Evolutionary conservation across 495 filamentous ascomycete species (phyloP).

Genomic region (Tirmania nivea): DNA sequence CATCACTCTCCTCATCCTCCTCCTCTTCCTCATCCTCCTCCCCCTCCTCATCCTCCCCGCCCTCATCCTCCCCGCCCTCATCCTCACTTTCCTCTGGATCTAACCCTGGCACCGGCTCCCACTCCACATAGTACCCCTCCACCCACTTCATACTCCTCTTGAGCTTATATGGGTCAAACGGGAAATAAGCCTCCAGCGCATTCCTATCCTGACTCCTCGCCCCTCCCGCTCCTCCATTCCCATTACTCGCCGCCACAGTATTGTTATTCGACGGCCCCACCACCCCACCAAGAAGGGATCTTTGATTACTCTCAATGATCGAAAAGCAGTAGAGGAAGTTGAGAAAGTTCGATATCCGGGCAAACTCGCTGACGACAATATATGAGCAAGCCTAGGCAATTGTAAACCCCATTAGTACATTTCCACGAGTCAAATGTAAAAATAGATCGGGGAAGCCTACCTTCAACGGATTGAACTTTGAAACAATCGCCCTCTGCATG

Average conservation of each 20-base stretch:
- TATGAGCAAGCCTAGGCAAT: conserved; percentile 49
- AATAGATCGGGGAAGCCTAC: conserved; percentile 45
- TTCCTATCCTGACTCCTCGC: conserved; percentile 36
- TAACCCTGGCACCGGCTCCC: conserved; percentile 56
- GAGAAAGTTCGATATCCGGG: conserved; percentile 60
- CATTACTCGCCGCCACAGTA: conserved; percentile 68
- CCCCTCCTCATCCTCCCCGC: conserved; percentile 26
- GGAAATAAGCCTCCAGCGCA: conserved; percentile 70
- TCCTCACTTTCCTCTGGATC: conserved; percentile 38
- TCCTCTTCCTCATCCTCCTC: conserved; percentile 24
- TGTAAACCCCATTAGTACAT: too few species aligned
- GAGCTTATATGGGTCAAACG: conserved; percentile 87
- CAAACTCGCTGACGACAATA: conserved; percentile 74
- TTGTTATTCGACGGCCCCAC: conserved; percentile 34
- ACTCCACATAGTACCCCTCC: conserved; percentile 61
- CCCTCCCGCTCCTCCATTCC: conserved; percentile 63
- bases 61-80: conserved; percentile 31
- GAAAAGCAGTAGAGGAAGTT: conserved; percentile 71
- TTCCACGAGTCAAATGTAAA: conserved; percentile 2
- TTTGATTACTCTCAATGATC: conserved; percentile 79
- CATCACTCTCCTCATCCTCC: conserved; percentile 6
- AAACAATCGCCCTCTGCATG: conserved; percentile 53
- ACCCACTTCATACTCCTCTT: conserved; percentile 72
- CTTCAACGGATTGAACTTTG: conserved; percentile 80
- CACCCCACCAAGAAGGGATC: conserved; percentile 42